Evolutionary conservation across 2,329 filamentous ascomycete genomes (phyloP).

Genomic region (Calonectria honghensis): DNA sequence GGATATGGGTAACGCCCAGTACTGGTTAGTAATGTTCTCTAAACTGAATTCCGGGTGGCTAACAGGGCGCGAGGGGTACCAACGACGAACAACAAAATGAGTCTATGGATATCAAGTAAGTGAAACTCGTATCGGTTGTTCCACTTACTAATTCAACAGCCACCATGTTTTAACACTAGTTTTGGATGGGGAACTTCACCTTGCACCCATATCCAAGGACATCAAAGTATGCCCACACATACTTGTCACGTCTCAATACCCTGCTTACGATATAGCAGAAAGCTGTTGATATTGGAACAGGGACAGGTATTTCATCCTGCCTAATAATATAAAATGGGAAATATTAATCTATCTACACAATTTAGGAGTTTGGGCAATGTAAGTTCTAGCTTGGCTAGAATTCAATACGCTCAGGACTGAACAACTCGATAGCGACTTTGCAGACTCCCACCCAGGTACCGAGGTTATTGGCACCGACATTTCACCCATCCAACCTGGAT

Average conservation of each 20-base stretch:
- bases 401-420: neutral
- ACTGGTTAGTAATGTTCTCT: constrained; percentile 21
- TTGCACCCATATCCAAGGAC: constrained; percentile 37
- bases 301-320: constrained; percentile 35
- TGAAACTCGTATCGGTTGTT: fast-evolving
- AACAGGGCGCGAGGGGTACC: constrained; percentile 27
- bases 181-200: constrained; percentile 32
- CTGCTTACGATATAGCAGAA: neutral
- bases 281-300: constrained; percentile 44
- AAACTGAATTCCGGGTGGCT: neutral
- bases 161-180: constrained; percentile 46
- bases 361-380: constrained; percentile 47
- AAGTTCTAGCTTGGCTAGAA: too few relatives aligned
- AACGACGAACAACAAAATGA: constrained; percentile 48
- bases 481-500: constrained; percentile 44
- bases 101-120: constrained; percentile 49
- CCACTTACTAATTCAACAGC: constrained; percentile 20
- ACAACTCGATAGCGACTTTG: constrained; percentile 38
- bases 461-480: constrained; percentile 46
- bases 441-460: constrained; percentile 31
- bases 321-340: fast-evolving
- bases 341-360: fast-evolving
- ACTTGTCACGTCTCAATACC: neutral
- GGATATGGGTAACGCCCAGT: constrained; percentile 44
- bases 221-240: constrained; percentile 6